A percentile compares a stretch with the other conserved stretches of the same genome.
These are phyloP conservation scores for Arthrobotrys conoides DNA, from an alignment of 2,329 filamentous ascomycete genomes.

Conservation along the genomic window DNA sequence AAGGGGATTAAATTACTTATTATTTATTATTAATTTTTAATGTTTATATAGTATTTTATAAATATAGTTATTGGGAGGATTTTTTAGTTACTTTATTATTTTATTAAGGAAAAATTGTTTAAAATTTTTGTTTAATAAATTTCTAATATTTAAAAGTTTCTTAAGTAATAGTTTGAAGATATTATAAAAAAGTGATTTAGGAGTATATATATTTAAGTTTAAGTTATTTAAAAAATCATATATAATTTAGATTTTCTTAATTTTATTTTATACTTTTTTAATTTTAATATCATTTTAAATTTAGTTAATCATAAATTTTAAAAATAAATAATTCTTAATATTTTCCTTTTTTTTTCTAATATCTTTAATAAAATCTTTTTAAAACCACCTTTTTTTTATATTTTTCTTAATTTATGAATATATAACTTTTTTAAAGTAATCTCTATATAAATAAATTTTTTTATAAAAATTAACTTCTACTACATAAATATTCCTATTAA, in stretches of 20 bases:
- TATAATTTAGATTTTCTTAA: neutral
- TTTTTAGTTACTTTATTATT: too few species aligned
- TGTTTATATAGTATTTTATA: too few species aligned
- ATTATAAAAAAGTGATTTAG: slow-evolving; percentile 6
- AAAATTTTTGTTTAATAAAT: neutral
- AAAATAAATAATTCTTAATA: neutral
- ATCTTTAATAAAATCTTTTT: neutral
- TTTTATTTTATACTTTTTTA: neutral
- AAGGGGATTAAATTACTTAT: neutral
- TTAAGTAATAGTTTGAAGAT: neutral
- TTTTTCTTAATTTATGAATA: neutral
- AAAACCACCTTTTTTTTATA: neutral
- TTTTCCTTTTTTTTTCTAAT: neutral
- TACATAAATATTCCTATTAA: neutral
- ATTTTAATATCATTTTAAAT: neutral
- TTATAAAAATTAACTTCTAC: neutral
- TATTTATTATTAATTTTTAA: too few species aligned
- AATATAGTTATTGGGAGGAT: too few species aligned
- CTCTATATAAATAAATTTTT: neutral
- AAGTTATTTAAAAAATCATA: too few species aligned
- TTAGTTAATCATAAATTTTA: neutral
- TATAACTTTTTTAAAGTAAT: neutral
- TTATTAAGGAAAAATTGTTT: too few species aligned
- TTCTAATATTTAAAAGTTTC: too few species aligned
- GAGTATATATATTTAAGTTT: slow-evolving; percentile 1